A percentile compares a stretch with the other conserved stretches of the same genome.
These are phyloP conservation scores for Detonula confervacea DNA, from an alignment of 352 stramenopile genomes.

Conservation along the genomic window DNA sequence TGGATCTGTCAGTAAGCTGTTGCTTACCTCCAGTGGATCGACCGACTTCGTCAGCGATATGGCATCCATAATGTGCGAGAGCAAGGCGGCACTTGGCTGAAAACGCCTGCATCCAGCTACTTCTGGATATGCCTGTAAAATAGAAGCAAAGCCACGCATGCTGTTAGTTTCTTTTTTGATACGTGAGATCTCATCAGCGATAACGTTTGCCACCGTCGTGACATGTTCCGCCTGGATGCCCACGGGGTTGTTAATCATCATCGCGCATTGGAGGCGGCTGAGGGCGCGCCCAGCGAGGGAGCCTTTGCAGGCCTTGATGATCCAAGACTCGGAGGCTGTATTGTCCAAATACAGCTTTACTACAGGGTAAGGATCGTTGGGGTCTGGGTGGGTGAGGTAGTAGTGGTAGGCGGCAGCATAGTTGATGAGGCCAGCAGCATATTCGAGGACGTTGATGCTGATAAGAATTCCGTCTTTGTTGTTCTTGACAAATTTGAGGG, in stretches of 20 bases:
- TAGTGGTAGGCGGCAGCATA: not conserved
- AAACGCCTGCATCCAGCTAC: slow-evolving; percentile 35
- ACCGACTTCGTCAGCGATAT: slow-evolving; percentile 23
- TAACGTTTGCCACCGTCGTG: slow-evolving; percentile 15
- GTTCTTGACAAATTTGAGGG: not conserved
- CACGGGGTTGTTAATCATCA: slow-evolving; percentile 44
- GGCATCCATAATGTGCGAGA: slow-evolving; percentile 43
- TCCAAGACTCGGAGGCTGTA: slow-evolving; percentile 39
- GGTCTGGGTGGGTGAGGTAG: not conserved
- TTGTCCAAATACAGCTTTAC: slow-evolving; percentile 2
- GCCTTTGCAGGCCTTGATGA: slow-evolving; percentile 18
- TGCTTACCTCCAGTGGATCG: slow-evolving; percentile 34
- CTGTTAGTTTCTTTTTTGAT: slow-evolving; percentile 2
- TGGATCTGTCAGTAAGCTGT: slow-evolving; percentile 24
- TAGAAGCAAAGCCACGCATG: not conserved
- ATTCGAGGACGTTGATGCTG: slow-evolving; percentile 19
- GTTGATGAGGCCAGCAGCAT: not conserved
- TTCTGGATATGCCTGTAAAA: slow-evolving; percentile 32
- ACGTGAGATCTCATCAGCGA: slow-evolving; percentile 44
- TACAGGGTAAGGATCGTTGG: slow-evolving; percentile 2
- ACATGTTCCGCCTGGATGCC: slow-evolving; percentile 17
- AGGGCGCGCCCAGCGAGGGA: too few relatives aligned
- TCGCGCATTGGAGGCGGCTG: slow-evolving; percentile 4
- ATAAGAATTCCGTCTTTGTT: slow-evolving; percentile 15
- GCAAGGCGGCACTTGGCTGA: slow-evolving; percentile 18